Base-by-base conservation (phyloP, 257 asterid genomes). In the Jaltomata sinuosa region DNA sequence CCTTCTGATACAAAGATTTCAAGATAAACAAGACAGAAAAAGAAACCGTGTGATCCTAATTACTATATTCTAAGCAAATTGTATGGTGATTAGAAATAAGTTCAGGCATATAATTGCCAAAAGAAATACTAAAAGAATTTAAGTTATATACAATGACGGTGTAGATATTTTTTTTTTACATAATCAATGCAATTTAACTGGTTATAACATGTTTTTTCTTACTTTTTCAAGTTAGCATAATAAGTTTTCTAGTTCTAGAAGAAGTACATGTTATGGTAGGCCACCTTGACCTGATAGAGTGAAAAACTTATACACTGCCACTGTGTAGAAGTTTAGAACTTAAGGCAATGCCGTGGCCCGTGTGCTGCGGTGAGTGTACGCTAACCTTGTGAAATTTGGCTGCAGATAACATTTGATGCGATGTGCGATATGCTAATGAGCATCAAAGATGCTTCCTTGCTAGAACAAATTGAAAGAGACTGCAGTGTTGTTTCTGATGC, bases 381-480 rank as follows among this genome's bases (percentile, higher is more conserved):
- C 42, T 76, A 27, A 76, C 62, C 42, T 47, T 1, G 62, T 16
- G 81, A 76, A 76, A 27, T 25, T 27, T 76, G 38, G 74, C 42
- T 85, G 87, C 93, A 92, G 96, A 67, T 83, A 64, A 89, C 92
- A 4, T 91, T 93, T 59, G 94, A 87, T 79, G 90, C 91, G 25
- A 89, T 90, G 78, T 93, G 94, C 34, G 91, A 91, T 32, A 87
- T 88, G 89, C 53, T 91, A 74, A 82, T 87, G 91, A 91, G 97
- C 74, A 18, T 91, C 12, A 91, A 69, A 12, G 91, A 93, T 87
- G 53, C 83, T 34, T 83, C 85, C 22, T 65, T 81, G 85, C 89
- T 89, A 0, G 87, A 84, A 18, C 62, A 80, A 84, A 81, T 93
- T 25, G 93, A 90, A 85, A 87, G 62, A 53, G 91, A 93, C 53